Evolutionary conservation across 805 yeast species (phyloP), one percentile per base, ranked within the genome.

Genomic region (Candida berthetii): DNA sequence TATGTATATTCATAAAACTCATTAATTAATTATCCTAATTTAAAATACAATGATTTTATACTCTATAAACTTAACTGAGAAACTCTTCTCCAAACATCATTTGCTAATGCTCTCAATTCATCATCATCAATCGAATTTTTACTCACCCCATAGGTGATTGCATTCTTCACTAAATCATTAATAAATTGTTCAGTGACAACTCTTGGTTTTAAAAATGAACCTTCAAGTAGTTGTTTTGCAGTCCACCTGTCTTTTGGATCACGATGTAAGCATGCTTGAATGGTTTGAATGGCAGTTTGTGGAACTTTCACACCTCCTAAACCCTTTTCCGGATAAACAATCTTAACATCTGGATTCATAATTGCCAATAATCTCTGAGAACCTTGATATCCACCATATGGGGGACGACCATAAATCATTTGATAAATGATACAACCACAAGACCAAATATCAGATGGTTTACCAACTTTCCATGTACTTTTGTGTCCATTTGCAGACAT

Each of bases 391-490:
- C 71, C 69, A 1, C 88, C 95, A 65, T 87, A 90, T 1, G 99
- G 99, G 2, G 97, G 91, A 46, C 74, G 74, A 0, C 96, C 96
- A 53, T 93, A 95, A 8, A 90, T 76, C 96, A 93, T 88, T 60
- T 93, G 98, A 62, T 89, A 91, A 1, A 93, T 69, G 3, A 93
- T 91, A 60, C 98, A 89, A 1, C 99, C 99, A 63, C 96, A 85
- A 17, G 98, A 89, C 99, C 99, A 93, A 14, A 93, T 81, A 64
- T 93, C 99, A 2, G 97, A 85, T 0, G 98, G 96, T 53, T 82
- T 83, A 1, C 98, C 97, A 10, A 90, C 95, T 60, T 78, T 85
- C 91, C 77, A 71, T 22, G 63, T 62, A 27, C 56, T 55, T 35
- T 53, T 57, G 15, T 55, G 52, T 13, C 15, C 32, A 14, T 29